Conservation (phyloP, 176 grass and related monocot species). For the Raddia guianensis region DNA sequence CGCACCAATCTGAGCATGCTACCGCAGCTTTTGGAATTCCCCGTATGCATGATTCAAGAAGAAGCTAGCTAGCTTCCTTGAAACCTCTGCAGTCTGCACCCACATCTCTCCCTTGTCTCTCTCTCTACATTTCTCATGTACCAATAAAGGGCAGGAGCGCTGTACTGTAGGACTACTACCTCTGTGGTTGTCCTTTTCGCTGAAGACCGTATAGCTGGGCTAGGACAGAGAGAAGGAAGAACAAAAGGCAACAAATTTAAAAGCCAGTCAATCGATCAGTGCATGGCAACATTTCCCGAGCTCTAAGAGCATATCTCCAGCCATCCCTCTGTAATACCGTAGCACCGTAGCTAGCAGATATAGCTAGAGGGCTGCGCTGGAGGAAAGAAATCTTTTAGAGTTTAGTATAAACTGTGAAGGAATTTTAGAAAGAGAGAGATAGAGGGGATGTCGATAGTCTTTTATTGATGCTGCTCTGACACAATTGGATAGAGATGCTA, state of each 20-base stretch:
- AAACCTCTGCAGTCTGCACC: constrained; percentile 37
- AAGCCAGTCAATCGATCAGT: background rate
- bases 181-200: constrained; percentile 15
- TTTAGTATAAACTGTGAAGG: too few species aligned
- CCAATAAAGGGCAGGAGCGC: constrained; percentile 38
- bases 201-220: background rate
- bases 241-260: background rate
- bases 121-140: constrained; percentile 44
- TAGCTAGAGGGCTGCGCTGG: too few species aligned
- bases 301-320: too few species aligned
- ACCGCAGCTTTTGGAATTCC: constrained; percentile 51
- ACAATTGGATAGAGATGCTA: too few species aligned
- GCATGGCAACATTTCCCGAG: too few species aligned
- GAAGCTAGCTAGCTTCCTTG: constrained; percentile 78
- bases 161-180: background rate
- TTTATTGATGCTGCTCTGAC: too few species aligned
- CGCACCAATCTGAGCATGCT: background rate
- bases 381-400: too few species aligned
- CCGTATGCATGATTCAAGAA: constrained; percentile 35
- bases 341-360: too few species aligned
- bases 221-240: background rate
- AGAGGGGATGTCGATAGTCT: too few species aligned
- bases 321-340: too few species aligned
- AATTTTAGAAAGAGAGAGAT: too few species aligned
- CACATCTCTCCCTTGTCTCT: constrained; percentile 28